phyloP scores from a whole-genome alignment of 768 basidiomycete species.

The Suillus luteus region DNA sequence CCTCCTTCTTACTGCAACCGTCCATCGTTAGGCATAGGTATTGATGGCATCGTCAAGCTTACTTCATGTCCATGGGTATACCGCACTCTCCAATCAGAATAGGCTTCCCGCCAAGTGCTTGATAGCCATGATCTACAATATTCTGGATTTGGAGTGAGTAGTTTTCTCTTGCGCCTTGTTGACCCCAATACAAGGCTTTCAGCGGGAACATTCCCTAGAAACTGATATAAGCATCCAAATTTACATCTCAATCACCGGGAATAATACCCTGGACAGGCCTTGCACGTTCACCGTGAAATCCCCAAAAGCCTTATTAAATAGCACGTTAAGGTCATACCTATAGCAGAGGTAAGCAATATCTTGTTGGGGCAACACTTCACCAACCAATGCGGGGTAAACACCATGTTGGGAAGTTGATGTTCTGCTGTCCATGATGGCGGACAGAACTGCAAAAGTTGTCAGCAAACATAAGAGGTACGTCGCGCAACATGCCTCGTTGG shows the following conservation, averaged over 20 bases:
- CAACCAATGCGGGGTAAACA: slow-evolving; percentile 77
- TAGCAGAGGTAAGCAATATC: background rate
- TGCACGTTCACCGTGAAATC: slow-evolving; percentile 93
- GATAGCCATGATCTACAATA: slow-evolving; percentile 68
- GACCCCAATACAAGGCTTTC: slow-evolving; percentile 87
- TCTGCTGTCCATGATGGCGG: slow-evolving; percentile 75
- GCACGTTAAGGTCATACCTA: slow-evolving; percentile 90
- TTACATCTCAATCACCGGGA: background rate
- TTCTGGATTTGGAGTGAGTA: slow-evolving; percentile 81
- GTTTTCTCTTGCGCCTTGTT: slow-evolving; percentile 77
- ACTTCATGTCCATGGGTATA: slow-evolving; percentile 98
- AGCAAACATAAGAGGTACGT: slow-evolving; percentile 12
- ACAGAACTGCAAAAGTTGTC: slow-evolving; percentile 60
- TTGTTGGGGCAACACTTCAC: slow-evolving; percentile 19
- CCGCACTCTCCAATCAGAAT: slow-evolving; percentile 92
- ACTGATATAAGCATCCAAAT: slow-evolving; percentile 15
- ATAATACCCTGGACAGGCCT: slow-evolving; percentile 77
- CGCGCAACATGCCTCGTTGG: slow-evolving; percentile 73
- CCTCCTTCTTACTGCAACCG: slow-evolving; percentile 58
- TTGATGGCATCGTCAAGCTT: slow-evolving; percentile 23
- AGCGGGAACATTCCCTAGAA: slow-evolving; percentile 81
- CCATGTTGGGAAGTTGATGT: slow-evolving; percentile 59
- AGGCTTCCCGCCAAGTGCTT: slow-evolving; percentile 77
- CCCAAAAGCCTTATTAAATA: slow-evolving; percentile 84
- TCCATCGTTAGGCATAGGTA: background rate